Evolutionary conservation across 352 stramenopile species (phyloP), one percentile per base, ranked within the genome.

Genomic region (Pythium apleroticum): DNA sequence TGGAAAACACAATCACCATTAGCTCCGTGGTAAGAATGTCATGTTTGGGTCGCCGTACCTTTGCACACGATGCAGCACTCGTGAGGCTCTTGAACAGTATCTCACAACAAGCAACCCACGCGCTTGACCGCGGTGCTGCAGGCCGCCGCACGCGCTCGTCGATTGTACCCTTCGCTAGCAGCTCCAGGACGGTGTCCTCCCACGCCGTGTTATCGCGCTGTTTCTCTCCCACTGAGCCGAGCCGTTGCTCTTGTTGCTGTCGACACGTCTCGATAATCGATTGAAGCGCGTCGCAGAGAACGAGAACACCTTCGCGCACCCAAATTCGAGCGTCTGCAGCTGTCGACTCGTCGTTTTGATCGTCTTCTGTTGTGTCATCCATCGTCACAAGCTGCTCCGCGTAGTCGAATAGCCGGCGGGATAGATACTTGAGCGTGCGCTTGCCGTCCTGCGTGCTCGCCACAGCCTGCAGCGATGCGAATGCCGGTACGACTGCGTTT

Each of bases 371-470:
- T 30, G 22, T 10, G 7, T 25, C n/a, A 20, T 54, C 20, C 48
- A 30, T 59, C 27, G n/a, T 60, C 56, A 31, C 30, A 10, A 72
- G 66, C n/a, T 65, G 35, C 28, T 63, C 53, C 27, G 48, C 46
- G 24, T 68, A 65, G 25, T 72, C 66, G 24, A 72, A 33, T 8
- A 72, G 45, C 20, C 66, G 63, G 41, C 58, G 37, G 49, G 63
- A 33, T 8, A 92, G 35, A 52, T 86, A 89, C 60, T 81, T 86
- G 2, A 92, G 22, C 59, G 80, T 73, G 22, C 57, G 72, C 14
- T 68, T 72, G 4, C 83, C 83, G 69, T 90, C 79, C 60, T 55
- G 79, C 1, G 49, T 74, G 5, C 57, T 57, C 4, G 84, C 59
- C 0, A 90, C 22, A 8, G 35, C 30, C 39, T 69, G 22, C n/a